Base-by-base conservation (phyloP, 1,139 yeast genomes). In the Eremothecium gossypii region DNA sequence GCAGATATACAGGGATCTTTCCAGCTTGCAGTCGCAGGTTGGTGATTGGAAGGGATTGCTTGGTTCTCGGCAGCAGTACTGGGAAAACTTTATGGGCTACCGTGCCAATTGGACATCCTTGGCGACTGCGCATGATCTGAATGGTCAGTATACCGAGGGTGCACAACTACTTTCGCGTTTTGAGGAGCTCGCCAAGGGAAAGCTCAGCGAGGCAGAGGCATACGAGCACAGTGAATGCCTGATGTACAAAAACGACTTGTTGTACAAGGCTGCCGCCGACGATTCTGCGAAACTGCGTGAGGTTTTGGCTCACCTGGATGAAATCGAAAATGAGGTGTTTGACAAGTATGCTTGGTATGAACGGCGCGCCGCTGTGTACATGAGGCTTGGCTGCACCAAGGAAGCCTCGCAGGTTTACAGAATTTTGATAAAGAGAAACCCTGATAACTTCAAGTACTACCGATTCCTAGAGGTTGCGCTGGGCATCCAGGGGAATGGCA, bases 21-120 rank as follows among this genome's bases (percentile, higher is more conserved):
- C 94, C 8, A 71, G 81, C 39, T 71, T 86, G 64, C 93, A 89
- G 57, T 69, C 83, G 30, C 97, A 91, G 54, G 70, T 72, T 47
- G 77, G 96, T 48, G 91, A 85, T 57, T 86, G 69, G 59, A 76
- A 74, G 52, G 72, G 73, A 30, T 71, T 84, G 50, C 71, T 74
- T 7, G 73, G 66, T 12, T 73, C 91, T 2, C 74, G 97, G 55
- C 77, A 76, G 48, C 71, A 72, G 38, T 78, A 79, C 56, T 71
- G 93, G 62, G 85, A 83, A 53, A 74, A 75, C 34, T 83, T 77
- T 53, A 82, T 95, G 9, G 95, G 95, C 0, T 82, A 77, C 58
- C 75, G 96, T 50, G 91, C 93, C 51, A 83, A 86, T 57, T 93
- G 97, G 96, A 83, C 95, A 2, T 82, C 83, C 0, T 70, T 84